phyloP scores from a whole-genome alignment of 805 yeast genomes.

The Wickerhamiella azymoides region DNA sequence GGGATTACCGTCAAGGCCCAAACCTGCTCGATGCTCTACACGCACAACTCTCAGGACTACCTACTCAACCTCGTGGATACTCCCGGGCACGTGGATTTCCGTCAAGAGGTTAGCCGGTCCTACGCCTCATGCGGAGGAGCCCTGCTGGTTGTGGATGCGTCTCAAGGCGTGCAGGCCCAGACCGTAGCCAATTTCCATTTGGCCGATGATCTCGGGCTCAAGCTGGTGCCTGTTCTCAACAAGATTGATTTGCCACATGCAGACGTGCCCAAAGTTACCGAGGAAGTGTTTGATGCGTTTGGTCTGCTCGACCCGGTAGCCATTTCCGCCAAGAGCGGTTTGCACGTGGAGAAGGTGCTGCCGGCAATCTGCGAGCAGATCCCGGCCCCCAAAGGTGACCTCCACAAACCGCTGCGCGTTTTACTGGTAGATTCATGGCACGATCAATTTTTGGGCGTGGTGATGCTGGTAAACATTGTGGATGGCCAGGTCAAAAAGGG shows the following conservation, averaged over 20 bases:
- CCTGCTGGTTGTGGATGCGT: conserved; percentile 74
- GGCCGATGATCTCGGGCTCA: conserved; percentile 74
- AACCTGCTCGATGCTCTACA: conserved; percentile 85
- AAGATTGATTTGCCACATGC: conserved; percentile 85
- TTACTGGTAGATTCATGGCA: conserved; percentile 96
- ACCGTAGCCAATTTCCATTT: conserved; percentile 94
- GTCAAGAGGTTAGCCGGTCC: conserved; percentile 85
- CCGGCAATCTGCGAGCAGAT: conserved; percentile 72
- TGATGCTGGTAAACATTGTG: conserved; percentile 66
- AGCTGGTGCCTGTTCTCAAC: conserved; percentile 77
- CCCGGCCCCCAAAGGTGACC: conserved; percentile 60
- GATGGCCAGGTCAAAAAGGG: conserved; percentile 73
- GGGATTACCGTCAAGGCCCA: conserved; percentile 97
- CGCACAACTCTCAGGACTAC: conserved; percentile 54
- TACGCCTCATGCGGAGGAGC: conserved; percentile 97
- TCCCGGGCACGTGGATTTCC: conserved; percentile 94
- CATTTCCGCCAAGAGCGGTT: conserved; percentile 86
- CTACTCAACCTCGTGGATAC: conserved; percentile 86
- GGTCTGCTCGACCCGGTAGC: conserved; percentile 55
- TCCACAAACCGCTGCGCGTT: conserved; percentile 44
- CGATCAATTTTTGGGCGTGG: conserved; percentile 83
- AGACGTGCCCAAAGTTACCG: conserved; percentile 63
- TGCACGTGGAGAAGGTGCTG: conserved; percentile 60
- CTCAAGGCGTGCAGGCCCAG: conserved; percentile 95
- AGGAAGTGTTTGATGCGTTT: conserved; percentile 73